Percentiles rank a stretch among this genome's conserved stretches.
These are phyloP conservation scores for Allium fistulosum DNA, from an alignment of 106 monocot genomes.

Conservation along the genomic window DNA sequence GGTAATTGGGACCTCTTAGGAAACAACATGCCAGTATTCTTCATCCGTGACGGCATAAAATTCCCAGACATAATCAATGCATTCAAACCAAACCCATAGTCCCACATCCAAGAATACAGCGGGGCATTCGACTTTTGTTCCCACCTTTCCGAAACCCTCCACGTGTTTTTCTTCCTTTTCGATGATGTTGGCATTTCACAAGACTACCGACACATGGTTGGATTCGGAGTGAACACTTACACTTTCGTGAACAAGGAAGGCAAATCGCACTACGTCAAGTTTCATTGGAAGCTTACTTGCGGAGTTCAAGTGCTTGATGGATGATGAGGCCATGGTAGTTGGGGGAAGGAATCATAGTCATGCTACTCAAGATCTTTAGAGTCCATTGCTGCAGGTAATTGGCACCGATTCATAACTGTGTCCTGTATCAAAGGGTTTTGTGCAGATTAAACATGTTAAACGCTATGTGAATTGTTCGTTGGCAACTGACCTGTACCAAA, in stretches of 20 bases:
- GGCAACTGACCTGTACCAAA: no score
- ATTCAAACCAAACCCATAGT: constrained; percentile 7
- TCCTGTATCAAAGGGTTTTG: no score
- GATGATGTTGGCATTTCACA: constrained; percentile 76
- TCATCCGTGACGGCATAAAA: constrained; percentile 9
- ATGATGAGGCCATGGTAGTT: constrained; percentile 50
- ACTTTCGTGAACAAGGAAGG: constrained; percentile 64
- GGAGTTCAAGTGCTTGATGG: constrained; percentile 56
- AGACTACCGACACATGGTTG: constrained; percentile 86
- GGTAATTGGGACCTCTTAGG: constrained; percentile 12
- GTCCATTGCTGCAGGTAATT: constrained; percentile 53
- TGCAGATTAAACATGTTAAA: no score
- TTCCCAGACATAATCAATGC: constrained; percentile 12
- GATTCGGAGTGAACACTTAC: constrained; percentile 85
- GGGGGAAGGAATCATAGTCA: constrained; percentile 78
- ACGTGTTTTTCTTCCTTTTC: constrained; percentile 93
- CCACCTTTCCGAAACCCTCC: constrained; percentile 69
- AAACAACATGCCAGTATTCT: constrained; percentile 10
- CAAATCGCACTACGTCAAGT: constrained; percentile 65
- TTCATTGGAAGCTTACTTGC: constrained; percentile 85
- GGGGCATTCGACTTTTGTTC: constrained; percentile 73
- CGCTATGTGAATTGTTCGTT: no score
- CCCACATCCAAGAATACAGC: constrained; percentile 66
- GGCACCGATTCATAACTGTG: no score
- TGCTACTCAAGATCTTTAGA: constrained; percentile 88